A percentile compares a stretch with the other conserved stretches of the same genome.
phyloP scores from a whole-genome alignment of 1,139 yeast species.

The Taphrina communis region DNA sequence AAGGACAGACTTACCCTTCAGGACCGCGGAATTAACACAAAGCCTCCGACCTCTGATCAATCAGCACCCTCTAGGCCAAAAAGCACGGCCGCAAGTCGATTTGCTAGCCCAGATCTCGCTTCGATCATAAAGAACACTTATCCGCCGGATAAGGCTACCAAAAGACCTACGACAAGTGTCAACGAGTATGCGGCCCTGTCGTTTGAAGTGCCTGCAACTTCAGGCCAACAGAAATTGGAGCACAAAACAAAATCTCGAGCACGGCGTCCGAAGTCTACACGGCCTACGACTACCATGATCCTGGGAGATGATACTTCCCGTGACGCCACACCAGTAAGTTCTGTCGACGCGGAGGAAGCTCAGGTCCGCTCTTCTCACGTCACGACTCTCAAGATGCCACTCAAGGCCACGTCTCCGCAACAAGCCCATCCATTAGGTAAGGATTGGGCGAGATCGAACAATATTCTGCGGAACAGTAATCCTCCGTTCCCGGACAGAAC shows the following conservation, averaged over 20 bases:
- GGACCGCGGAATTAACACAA: no score
- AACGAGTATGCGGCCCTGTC: not conserved
- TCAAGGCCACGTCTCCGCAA: no score
- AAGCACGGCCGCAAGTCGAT: not conserved
- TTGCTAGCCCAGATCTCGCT: constrained; percentile 4
- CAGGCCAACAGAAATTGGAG: constrained; percentile 2
- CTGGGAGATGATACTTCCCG: not conserved
- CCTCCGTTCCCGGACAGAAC: no score
- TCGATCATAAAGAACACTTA: not conserved
- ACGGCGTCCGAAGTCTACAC: not conserved
- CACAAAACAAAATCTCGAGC: constrained; percentile 37
- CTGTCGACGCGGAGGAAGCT: no score
- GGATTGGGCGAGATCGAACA: no score
- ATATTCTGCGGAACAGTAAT: no score
- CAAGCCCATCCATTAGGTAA: no score
- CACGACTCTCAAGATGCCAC: no score
- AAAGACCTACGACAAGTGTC: not conserved
- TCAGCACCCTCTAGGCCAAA: not conserved
- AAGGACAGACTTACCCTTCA: no score
- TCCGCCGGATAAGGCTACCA: not conserved
- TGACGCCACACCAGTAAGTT: not conserved
- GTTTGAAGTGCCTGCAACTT: not conserved
- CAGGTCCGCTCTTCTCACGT: no score
- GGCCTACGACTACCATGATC: constrained; percentile 5
- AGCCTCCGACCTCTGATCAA: no score